phyloP scores from a whole-genome alignment of 2,329 filamentous ascomycete species.

The Trichoderma afroharzianum region DNA sequence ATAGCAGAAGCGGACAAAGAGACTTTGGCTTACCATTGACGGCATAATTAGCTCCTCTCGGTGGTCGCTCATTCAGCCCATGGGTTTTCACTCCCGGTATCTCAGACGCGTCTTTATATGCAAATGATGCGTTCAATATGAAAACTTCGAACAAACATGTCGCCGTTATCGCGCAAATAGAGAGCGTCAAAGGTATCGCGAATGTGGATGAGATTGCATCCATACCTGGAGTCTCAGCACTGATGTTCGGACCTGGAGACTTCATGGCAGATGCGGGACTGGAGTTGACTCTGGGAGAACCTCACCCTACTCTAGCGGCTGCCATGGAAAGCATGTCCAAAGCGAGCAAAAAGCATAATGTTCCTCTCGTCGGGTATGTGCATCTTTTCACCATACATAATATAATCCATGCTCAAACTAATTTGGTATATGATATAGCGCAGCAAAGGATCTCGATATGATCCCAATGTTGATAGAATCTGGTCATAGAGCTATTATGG shows the following conservation, averaged over 20 bases:
- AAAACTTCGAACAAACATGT: background rate
- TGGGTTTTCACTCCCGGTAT: constrained; percentile 13
- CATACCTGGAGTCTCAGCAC: background rate
- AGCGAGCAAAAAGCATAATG: background rate
- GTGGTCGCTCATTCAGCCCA: constrained; percentile 5
- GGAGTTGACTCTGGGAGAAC: background rate
- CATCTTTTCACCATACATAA: background rate
- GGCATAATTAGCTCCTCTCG: background rate
- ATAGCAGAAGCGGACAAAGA: too few relatives aligned
- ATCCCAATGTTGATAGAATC: background rate
- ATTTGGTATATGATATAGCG: background rate
- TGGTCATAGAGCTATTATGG: background rate
- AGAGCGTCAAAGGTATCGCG: constrained; percentile 1
- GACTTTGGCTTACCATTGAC: background rate
- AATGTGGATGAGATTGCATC: constrained; percentile 9
- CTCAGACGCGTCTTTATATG: constrained; percentile 7
- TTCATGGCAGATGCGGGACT: constrained; percentile 1
- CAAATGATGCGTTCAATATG: constrained; percentile 10
- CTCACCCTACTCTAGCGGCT: background rate
- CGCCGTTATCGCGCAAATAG: background rate
- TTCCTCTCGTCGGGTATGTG: background rate
- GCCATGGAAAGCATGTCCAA: constrained; percentile 3
- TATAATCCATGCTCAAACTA: background rate
- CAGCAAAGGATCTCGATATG: background rate
- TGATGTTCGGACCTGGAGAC: constrained; percentile 12